A percentile compares a stretch with the other conserved stretches of the same genome.
Conservation (phyloP, 106 monocot genomes). For the Phalaenopsis equestris region DNA sequence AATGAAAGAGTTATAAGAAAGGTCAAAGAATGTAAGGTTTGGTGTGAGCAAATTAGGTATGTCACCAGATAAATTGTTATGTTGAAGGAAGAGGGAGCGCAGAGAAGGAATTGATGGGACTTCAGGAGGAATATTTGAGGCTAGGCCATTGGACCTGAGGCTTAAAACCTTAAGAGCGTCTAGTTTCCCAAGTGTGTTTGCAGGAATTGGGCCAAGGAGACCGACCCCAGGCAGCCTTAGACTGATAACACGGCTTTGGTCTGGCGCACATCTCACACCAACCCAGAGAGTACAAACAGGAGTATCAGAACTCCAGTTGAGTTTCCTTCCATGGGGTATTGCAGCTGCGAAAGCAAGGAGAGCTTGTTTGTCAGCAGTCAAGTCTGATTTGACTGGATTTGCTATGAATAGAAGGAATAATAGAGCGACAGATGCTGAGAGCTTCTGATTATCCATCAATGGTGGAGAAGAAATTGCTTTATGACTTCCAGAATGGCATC, state of each 20-base stretch:
- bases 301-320: conserved; percentile 61
- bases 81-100: conserved; percentile 73
- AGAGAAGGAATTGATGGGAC: conserved; percentile 59
- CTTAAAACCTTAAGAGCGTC: conserved; percentile 70
- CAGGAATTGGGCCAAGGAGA: conserved; percentile 63
- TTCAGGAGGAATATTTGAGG: conserved; percentile 51
- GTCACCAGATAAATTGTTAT: conserved; percentile 70
- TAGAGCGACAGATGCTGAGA: conserved; percentile 14
- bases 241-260: conserved; percentile 46
- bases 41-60: conserved; percentile 47
- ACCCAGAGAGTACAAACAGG: conserved; percentile 71
- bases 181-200: conserved; percentile 70
- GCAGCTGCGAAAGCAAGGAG: conserved; percentile 59
- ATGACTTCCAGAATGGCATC: background rate
- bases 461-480: background rate
- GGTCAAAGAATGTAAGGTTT: conserved; percentile 51
- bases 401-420: conserved; percentile 19
- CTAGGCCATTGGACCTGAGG: conserved; percentile 75
- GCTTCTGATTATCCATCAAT: conserved; percentile 24
- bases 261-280: conserved; percentile 58
- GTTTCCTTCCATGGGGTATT: conserved; percentile 67
- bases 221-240: conserved; percentile 74
- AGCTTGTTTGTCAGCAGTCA: conserved; percentile 65
- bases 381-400: conserved; percentile 28
- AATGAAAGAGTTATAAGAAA: conserved; percentile 67